Conservation (phyloP, 768 basidiomycete species). For the Lactarius sanguifluus region DNA sequence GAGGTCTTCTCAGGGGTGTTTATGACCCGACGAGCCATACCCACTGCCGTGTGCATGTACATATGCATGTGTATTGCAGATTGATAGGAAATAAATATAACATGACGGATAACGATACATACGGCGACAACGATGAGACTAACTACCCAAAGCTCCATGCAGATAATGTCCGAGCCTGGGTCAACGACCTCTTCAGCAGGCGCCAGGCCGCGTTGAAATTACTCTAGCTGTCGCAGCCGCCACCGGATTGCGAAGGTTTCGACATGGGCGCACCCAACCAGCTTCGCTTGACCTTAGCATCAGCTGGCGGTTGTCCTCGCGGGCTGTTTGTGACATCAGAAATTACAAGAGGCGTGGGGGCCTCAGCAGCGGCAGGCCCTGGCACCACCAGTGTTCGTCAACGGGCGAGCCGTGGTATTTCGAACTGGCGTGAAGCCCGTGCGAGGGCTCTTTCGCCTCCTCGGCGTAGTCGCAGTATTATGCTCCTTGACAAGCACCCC, state of each 20-base stretch:
- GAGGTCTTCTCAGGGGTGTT: constrained; percentile 96
- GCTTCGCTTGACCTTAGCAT: constrained; percentile 22
- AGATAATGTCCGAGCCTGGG: neutral
- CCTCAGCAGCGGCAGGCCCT: constrained; percentile 56
- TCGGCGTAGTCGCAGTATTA: constrained; percentile 51
- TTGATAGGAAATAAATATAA: constrained; percentile 24
- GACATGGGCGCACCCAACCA: constrained; percentile 22
- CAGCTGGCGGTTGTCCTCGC: constrained; percentile 12
- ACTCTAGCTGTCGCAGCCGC: constrained; percentile 11
- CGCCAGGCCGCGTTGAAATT: constrained; percentile 19
- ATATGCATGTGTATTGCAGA: constrained; percentile 8
- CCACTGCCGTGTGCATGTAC: constrained; percentile 57
- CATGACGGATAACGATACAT: constrained; percentile 26
- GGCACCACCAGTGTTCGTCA: constrained; percentile 35
- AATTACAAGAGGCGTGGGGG: constrained; percentile 39
- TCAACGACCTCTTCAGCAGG: constrained; percentile 20
- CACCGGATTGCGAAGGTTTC: constrained; percentile 16
- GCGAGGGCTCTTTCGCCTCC: constrained; percentile 59
- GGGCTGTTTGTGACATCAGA: constrained; percentile 72
- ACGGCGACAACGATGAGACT: neutral
- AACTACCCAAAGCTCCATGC: neutral
- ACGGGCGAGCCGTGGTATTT: constrained; percentile 45
- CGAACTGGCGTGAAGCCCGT: constrained; percentile 75
- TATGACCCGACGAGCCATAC: constrained; percentile 86
- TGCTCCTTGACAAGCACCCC: constrained; percentile 41